phyloP scores from a whole-genome alignment of 2,329 filamentous ascomycete genomes.

The Fusarium paranaense region DNA sequence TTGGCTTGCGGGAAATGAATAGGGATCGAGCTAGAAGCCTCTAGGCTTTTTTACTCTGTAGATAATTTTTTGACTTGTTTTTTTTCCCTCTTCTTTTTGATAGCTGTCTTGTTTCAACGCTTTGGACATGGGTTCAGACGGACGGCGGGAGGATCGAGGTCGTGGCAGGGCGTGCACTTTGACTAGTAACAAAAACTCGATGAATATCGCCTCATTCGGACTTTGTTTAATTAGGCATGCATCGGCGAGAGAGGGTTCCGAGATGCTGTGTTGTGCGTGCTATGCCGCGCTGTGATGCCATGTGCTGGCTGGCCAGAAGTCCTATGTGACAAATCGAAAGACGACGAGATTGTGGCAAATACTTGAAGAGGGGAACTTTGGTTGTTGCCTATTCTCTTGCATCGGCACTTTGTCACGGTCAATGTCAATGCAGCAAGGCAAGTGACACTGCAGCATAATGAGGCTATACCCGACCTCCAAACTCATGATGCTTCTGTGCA shows the following conservation, averaged over 20 bases:
- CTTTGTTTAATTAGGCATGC: background rate
- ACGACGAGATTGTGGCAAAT: background rate
- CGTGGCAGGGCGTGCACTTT: conserved; percentile 26
- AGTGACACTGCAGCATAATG: background rate
- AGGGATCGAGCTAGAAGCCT: conserved; percentile 1
- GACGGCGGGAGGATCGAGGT: background rate
- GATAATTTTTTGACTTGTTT: background rate
- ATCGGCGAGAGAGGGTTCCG: background rate
- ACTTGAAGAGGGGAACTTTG: background rate
- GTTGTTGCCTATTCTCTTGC: background rate
- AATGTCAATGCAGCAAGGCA: background rate
- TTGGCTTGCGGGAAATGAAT: conserved; percentile 26
- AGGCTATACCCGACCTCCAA: background rate
- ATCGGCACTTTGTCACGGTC: background rate
- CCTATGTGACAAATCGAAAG: background rate
- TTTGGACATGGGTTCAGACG: conserved; percentile 3
- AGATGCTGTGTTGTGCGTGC: background rate
- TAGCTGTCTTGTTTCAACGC: background rate
- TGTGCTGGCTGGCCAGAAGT: background rate
- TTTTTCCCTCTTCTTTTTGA: background rate
- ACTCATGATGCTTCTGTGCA: background rate
- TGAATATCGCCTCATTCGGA: background rate
- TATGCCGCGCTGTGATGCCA: background rate
- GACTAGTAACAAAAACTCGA: background rate
- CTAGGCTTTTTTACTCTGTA: background rate